Evolutionary conservation across 2,329 filamentous ascomycete species (phyloP).

Genomic region (Cylindrodendrum hubeiense): DNA sequence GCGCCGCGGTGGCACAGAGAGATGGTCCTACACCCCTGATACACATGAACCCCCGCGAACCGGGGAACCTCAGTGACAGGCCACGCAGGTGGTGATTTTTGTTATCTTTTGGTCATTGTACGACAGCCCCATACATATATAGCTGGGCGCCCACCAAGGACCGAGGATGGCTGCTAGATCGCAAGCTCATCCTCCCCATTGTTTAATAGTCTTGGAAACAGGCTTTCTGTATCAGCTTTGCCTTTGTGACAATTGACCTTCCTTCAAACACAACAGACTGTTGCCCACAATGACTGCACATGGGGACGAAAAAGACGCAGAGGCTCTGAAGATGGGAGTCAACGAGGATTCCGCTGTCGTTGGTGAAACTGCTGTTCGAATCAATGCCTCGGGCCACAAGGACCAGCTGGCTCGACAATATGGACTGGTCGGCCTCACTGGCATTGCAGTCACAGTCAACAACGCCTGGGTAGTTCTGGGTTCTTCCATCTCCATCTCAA

Average conservation of each 20-base stretch:
- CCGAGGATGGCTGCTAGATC: too few relatives aligned
- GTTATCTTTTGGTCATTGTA: too few relatives aligned
- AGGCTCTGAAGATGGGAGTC: constrained; percentile 24
- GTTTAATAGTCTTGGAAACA: too few relatives aligned
- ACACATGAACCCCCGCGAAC: too few relatives aligned
- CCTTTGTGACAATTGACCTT: neutral
- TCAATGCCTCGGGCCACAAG: constrained; percentile 37
- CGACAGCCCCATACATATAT: neutral
- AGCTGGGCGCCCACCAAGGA: too few relatives aligned
- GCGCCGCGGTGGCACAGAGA: too few relatives aligned
- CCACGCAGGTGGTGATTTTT: too few relatives aligned
- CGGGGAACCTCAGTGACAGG: too few relatives aligned
- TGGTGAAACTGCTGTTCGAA: constrained; percentile 16
- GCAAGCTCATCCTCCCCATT: neutral
- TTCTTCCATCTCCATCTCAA: constrained; percentile 41
- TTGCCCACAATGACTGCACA: neutral
- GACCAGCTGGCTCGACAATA: constrained; percentile 42
- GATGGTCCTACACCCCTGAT: too few relatives aligned
- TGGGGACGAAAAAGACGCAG: constrained; percentile 22
- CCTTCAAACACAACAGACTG: too few relatives aligned
- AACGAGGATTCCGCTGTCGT: constrained; percentile 25
- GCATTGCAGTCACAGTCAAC: constrained; percentile 43
- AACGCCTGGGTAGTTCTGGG: constrained; percentile 44
- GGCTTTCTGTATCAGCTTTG: too few relatives aligned
- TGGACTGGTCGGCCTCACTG: constrained; percentile 39